Base-by-base conservation (phyloP, 2,329 filamentous ascomycete genomes). In the Fusarium vanettenii region DNA sequence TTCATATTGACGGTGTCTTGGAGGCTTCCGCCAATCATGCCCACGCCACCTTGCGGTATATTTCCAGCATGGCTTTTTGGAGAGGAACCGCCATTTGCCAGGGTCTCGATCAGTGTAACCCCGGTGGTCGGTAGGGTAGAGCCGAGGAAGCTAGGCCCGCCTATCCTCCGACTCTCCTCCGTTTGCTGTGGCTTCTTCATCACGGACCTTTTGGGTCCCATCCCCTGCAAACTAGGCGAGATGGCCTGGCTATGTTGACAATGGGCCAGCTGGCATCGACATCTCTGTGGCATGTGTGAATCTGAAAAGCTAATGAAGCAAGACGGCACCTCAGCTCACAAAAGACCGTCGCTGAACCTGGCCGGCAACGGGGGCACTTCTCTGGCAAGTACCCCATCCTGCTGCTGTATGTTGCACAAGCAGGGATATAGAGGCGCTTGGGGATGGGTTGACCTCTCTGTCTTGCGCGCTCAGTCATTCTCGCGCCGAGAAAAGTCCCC, bases 81-180 rank as follows among this genome's bases (percentile, higher is more conserved):
- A 45, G 33, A 66, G 60, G 64, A 64, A 66, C 65, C 60, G 59
- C 69, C 52, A 69, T 64, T 72, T 70, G 35, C 48, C 65, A 73
- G 71, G 69, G 76, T 67, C 73, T 74, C 66, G 74, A 78, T 76
- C 69, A 78, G 66, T 70, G 68, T 64, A 74, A 76, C 73, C 71
- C 65, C 70, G 69, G 70, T 71, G 61, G 69, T 67, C 75, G 72
- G 74, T 73, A 76, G 67, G 66, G 67, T 65, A 66, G 70, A 76
- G 67, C 75, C 74, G 75, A 79, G 77, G 77, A 70, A 73, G 70
- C 68, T 71, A 79, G 77, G 75, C 70, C 75, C 75, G 75, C 66
- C 76, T 78, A 73, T 74, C 75, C 76, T 71, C 60, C 63, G 65
- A 69, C 67, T 66, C 56, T 64, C 37, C 55, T 62, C 64, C 50